Evolutionary conservation across 176 grass and related monocot species (phyloP), one percentile per base, ranked within the genome.

Genomic region (Pontederia paniculata): DNA sequence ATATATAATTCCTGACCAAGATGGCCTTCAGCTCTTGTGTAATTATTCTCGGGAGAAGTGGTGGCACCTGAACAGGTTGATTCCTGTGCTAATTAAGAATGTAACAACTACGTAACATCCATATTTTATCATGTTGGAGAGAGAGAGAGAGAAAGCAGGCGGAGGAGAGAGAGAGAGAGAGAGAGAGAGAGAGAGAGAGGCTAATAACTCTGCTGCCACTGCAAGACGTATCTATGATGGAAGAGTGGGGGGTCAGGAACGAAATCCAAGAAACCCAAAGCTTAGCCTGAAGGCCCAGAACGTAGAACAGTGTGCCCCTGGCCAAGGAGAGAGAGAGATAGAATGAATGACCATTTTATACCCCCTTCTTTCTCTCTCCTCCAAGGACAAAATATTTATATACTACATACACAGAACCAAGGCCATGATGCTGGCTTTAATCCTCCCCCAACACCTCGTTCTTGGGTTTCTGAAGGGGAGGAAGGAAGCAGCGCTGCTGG

Each of bases 191-290:
- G 48, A 14, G 48, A 1, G 48, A 14, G 48, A 50, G 48, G 8
- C 8, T 9, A 9, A 8, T 21, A 20, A 19, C 51, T 21, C 51
- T 8, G n/a, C 20, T n/a, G 25, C 23, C 5, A 18, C 31, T 54
- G 50, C 64, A 44, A 54, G 64, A 67, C 50, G 64, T 54, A 67
- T 67, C 64, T 17, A 43, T 44, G 50, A 67, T 53, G 28, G 28
- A 37, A 37, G 28, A 37, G 28, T 37, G 28, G 64, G 28, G 17
- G 23, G 64, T 53, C 64, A 21, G 64, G 64, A 54, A 52, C 64
- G 64, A 54, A 50, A 5, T 50, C 64, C 64, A 17, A 53, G 64
- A 44, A 52, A 41, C 15, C 7, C 9, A 31, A 51, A 65, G 62
- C 45, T 61, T 23, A 54, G 12, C 21, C 47, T 15, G 15, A 12